Evolutionary conservation across 2,329 filamentous ascomycete genomes (phyloP), one percentile per base, ranked within the genome.

Genomic region (Ploettnerulaceae sp.): DNA sequence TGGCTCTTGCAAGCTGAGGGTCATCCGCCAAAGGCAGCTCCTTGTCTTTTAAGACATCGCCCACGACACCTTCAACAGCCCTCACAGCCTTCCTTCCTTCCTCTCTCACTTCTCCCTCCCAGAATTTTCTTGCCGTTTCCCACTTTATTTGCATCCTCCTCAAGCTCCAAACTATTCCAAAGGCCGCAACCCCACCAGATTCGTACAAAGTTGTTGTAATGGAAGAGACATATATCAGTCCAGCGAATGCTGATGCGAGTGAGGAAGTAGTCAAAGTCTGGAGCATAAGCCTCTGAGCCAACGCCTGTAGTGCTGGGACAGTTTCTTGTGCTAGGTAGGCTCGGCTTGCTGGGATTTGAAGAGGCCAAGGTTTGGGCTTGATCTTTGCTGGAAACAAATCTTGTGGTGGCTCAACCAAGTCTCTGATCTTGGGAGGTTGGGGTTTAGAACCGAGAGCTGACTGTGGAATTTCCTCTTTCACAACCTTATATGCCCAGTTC

Each of bases 241-340:
- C 74, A 0, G 74, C 75, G 1, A 84, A 68, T 0, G 72, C 71
- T 0, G 61, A 69, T 1, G 77, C 76, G 3, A 86, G 68, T 4
- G 80, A 79, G 0, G 86, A 85, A 0, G 87, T 88, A 42, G 81
- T 84, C 0, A 64, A 31, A 0, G 86, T 86, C 59, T 89, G 82
- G 4, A 94, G 63, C 4, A 95, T 81, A 2, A 90, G 76, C 47
- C 75, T 79, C 65, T 90, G 85, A 1, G 84, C 84, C 0, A 88
- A 70, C 1, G 84, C 80, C 60, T 89, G 85, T 3, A 90, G 70
- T 1, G 81, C 78, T 2, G 84, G 82, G 2, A 89, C 74, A 0
- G 82, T 86, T 49, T 79, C 74, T n/a, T 73, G 67, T 32, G 81
- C 73, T 2, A 89, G 74, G 53, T 81, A 79, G 26, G 74, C 70